Conservation (phyloP, 1,284 basidiomycete genomes). For the Pascua guehoae region DNA sequence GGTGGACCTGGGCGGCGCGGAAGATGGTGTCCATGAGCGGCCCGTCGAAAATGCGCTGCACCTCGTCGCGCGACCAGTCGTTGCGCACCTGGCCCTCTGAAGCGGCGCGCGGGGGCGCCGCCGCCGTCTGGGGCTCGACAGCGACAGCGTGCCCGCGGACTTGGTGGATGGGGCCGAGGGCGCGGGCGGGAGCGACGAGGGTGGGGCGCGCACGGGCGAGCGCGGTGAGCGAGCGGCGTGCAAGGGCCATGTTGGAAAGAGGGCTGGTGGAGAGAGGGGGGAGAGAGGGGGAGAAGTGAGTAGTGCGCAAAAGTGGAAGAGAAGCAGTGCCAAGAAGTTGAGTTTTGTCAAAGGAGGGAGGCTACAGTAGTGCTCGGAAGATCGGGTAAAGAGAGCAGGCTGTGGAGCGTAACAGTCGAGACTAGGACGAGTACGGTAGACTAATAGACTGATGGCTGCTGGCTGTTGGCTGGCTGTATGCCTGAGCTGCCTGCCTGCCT, state of each 20-base stretch:
- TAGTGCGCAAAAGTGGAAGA: background rate
- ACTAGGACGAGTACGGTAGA: too few relatives aligned
- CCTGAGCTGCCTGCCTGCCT: too few relatives aligned
- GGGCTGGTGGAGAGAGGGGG: background rate
- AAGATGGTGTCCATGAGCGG: conserved; percentile 84
- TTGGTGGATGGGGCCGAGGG: conserved; percentile 14
- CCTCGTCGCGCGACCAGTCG: conserved; percentile 50
- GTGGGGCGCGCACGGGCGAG: background rate
- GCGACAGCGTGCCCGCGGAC: conserved; percentile 38
- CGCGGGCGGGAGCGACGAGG: conserved; percentile 1
- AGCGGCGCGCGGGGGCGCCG: conserved; percentile 11
- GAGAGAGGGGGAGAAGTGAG: too few relatives aligned
- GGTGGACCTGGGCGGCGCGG: conserved; percentile 69
- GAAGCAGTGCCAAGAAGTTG: background rate
- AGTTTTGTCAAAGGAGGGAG: too few relatives aligned
- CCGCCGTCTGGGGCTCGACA: conserved; percentile 24
- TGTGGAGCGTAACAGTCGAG: too few relatives aligned
- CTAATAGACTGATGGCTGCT: too few relatives aligned
- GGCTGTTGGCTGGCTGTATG: too few relatives aligned
- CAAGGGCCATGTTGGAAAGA: conserved; percentile 4
- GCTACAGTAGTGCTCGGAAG: too few relatives aligned
- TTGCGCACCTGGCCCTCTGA: conserved; percentile 35
- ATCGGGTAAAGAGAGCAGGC: too few relatives aligned
- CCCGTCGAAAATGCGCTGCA: conserved; percentile 54
- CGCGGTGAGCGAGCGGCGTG: background rate